phyloP scores from a whole-genome alignment of 305 asterid species.

The Ilex paraguariensis region DNA sequence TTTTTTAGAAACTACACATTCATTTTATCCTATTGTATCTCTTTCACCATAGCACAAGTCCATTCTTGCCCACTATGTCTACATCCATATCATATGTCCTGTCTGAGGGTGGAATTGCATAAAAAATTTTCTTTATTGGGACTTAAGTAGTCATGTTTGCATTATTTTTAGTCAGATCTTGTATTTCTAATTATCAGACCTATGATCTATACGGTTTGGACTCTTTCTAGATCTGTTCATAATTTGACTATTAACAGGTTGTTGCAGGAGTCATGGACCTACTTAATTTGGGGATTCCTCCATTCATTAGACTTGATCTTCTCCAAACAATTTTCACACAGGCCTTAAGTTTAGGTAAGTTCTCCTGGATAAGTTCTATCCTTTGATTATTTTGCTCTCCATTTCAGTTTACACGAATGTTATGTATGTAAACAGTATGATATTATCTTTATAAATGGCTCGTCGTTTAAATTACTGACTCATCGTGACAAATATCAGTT shows the following conservation, averaged over 20 bases:
- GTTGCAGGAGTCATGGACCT: slow-evolving; percentile 72
- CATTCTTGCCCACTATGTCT: background rate
- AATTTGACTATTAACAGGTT: slow-evolving; percentile 50
- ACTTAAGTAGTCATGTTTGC: background rate
- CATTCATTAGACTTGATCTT: slow-evolving; percentile 82
- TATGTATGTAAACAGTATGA: too few species aligned
- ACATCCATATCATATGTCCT: background rate
- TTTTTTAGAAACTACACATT: too few species aligned
- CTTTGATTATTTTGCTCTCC: too few species aligned
- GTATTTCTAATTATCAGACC: background rate
- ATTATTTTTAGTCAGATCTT: background rate
- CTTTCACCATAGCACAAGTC: background rate
- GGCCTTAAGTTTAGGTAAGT: slow-evolving; percentile 67
- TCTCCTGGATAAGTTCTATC: too few species aligned
- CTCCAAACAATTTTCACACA: slow-evolving; percentile 69
- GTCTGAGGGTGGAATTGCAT: too few species aligned
- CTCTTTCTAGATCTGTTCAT: slow-evolving; percentile 18
- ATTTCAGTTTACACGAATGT: too few species aligned
- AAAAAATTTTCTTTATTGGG: background rate
- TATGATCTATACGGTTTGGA: background rate
- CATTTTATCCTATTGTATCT: background rate
- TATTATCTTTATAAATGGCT: too few species aligned
- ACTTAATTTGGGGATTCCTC: slow-evolving; percentile 66
- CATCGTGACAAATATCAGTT: too few species aligned
- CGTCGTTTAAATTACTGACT: too few species aligned